Percentiles rank a stretch among this genome's conserved stretches.
Evolutionary conservation across 2,329 filamentous ascomycete species (phyloP).

Genomic region (Gremmenia infestans): DNA sequence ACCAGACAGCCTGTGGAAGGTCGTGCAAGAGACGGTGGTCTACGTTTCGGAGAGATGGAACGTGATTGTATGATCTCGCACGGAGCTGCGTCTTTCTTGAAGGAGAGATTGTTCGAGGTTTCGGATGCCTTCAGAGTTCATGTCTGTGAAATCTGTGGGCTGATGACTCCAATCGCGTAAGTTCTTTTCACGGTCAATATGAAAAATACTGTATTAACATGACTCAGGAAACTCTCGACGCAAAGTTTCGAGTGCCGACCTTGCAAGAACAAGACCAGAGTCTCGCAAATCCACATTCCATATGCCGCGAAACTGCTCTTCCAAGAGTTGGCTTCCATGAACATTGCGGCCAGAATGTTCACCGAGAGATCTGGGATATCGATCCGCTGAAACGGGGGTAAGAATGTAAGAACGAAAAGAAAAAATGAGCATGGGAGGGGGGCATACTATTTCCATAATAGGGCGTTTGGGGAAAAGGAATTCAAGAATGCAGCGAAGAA

Average conservation of each 20-base stretch:
- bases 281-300: slow-evolving; percentile 95
- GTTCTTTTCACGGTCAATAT: slow-evolving; percentile 37
- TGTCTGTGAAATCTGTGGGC: slow-evolving; percentile 95
- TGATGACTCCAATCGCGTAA: slow-evolving; percentile 99
- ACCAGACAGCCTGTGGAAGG: slow-evolving; percentile 96
- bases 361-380: slow-evolving; percentile 76
- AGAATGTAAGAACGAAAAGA: slow-evolving; percentile 12
- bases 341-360: slow-evolving; percentile 96
- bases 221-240: slow-evolving; percentile 77
- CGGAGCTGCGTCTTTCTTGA: slow-evolving; percentile 91
- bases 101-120: slow-evolving; percentile 95
- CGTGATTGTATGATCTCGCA: slow-evolving; percentile 99
- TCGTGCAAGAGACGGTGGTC: slow-evolving; percentile 94
- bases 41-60: slow-evolving; percentile 99
- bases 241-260: slow-evolving; percentile 94
- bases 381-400: slow-evolving; percentile 47
- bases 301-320: slow-evolving; percentile 98
- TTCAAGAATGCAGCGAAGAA: slow-evolving; percentile 14
- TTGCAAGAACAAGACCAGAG: slow-evolving; percentile 98
- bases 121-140: slow-evolving; percentile 97
- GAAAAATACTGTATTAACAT: slow-evolving; percentile 31
- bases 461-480: slow-evolving; percentile 27
- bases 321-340: slow-evolving; percentile 97
- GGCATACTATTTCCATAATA: slow-evolving; percentile 24
- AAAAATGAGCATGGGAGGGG: neutral